These are phyloP conservation scores for Penicillium atrosanguineum DNA, from an alignment of 495 filamentous ascomycete species.

Conservation along the genomic window DNA sequence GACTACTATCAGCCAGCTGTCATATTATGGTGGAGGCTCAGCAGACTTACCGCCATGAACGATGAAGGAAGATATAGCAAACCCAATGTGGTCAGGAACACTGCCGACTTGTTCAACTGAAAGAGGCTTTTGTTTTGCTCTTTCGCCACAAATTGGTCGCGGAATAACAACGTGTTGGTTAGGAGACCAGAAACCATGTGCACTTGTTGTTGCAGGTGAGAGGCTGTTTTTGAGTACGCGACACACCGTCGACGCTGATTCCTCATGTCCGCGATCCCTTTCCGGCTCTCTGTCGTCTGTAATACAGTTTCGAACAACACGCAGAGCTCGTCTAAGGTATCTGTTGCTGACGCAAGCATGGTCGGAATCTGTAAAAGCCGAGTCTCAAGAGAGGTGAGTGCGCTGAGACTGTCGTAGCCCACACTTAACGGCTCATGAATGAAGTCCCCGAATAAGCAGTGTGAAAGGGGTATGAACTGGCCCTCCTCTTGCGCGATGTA, in stretches of 20 bases:
- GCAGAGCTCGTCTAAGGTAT: conserved; percentile 25
- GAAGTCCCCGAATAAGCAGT: conserved; percentile 1
- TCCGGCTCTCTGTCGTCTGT: no score
- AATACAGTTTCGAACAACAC: neutral
- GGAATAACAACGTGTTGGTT: conserved; percentile 35
- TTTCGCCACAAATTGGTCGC: conserved; percentile 34
- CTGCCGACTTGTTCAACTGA: conserved; percentile 37
- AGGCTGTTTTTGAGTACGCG: conserved; percentile 27
- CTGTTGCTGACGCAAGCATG: conserved; percentile 20
- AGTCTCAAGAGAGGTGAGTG: conserved; percentile 3
- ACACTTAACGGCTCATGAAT: conserved; percentile 9
- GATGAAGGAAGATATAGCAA: conserved; percentile 44
- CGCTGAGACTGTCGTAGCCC: neutral
- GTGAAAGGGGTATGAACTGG: conserved; percentile 31
- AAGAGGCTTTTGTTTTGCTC: conserved; percentile 39
- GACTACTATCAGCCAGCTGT: neutral
- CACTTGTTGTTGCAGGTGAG: conserved; percentile 29
- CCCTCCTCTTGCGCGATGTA: conserved; percentile 36
- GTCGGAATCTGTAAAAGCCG: conserved; percentile 9
- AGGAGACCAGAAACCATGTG: conserved; percentile 33
- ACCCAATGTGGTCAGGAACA: conserved; percentile 42
- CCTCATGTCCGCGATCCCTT: neutral
- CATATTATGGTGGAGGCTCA: conserved; percentile 20
- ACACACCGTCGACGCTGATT: conserved; percentile 9
- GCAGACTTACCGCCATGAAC: conserved; percentile 41